Evolutionary conservation across 768 basidiomycete genomes (phyloP), one percentile per base, ranked within the genome.

Genomic region (Phylloporus sp.): DNA sequence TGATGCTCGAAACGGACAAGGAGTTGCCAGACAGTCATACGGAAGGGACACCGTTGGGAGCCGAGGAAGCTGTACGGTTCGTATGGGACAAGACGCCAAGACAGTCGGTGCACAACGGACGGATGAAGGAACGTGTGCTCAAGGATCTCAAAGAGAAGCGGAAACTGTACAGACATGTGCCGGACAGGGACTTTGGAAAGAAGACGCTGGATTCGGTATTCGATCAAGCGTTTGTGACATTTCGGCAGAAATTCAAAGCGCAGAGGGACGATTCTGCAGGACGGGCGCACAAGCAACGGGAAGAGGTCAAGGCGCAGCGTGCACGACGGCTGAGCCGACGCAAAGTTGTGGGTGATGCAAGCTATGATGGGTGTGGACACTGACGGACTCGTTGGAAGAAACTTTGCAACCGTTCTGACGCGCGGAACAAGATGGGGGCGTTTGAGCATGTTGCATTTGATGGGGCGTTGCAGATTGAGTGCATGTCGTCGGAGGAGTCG

Each of bases 401-500:
- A 74, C 75, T 88, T 34, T 74, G 63, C 44, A 79, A 77, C 63
- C 84, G 86, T 18, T 73, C 76, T 9, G 80, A 79, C 22, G 71
- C 78, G 22, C 75, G 86, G 20, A 68, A 78, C 53, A 78, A 73
- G 44, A 62, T 79, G 21, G 65, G 65, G 21, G 66, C 58, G 0
- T 82, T 86, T 49, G 74, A 79, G 44, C 80, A 86, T 61, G 69
- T 78, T 21, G 73, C 69, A 13, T 88, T 88, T 57, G 83, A 87
- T 56, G 78, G 79, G 13, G 85, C 86, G 13, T 63, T 89, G 46
- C 80, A 83, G 50, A 50, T 79, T 17, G 86, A 88, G 38, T 88
- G 85, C 64, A 86, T 88, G 81, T 89, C 86, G 22, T 83, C 81
- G 24, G 86, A 89, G 53, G 86, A 89, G 61, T 87, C 86, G 13